phyloP scores from a whole-genome alignment of 768 basidiomycete genomes.

The Kwoniella mangroviensis region DNA sequence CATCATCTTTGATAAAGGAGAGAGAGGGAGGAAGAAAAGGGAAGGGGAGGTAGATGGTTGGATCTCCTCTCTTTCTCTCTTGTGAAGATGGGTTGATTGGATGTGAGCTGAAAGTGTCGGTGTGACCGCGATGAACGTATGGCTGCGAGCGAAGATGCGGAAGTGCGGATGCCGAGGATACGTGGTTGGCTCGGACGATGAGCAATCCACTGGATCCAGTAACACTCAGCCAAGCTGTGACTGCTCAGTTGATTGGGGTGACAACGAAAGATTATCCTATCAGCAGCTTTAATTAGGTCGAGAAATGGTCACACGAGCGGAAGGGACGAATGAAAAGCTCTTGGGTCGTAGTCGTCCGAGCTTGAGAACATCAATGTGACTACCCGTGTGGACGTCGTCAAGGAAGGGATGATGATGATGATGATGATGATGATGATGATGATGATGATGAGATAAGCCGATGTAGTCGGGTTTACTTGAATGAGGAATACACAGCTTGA shows the following conservation, averaged over 20 bases:
- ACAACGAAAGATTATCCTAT: too few species aligned
- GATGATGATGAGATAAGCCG: conserved; percentile 3
- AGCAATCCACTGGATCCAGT: too few species aligned
- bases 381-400: background rate
- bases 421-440: background rate
- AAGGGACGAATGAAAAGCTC: conserved; percentile 12
- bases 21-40: background rate
- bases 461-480: background rate
- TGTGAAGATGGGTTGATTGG: background rate
- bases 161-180: too few species aligned
- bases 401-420: background rate
- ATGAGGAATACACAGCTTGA: background rate
- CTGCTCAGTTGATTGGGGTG: accelerated
- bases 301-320: conserved; percentile 17
- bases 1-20: conserved; percentile 11
- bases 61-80: conserved; percentile 15
- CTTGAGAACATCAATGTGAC: background rate
- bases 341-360: conserved; percentile 5
- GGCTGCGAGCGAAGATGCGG: too few species aligned
- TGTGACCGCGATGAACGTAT: too few species aligned
- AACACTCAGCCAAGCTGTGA: background rate
- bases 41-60: conserved; percentile 4
- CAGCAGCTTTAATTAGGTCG: too few species aligned
- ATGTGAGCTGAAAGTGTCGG: too few species aligned
- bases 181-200: too few species aligned